These are phyloP conservation scores for Flaveria bidentis DNA, from an alignment of 129 eudicot genomes.

Conservation along the genomic window DNA sequence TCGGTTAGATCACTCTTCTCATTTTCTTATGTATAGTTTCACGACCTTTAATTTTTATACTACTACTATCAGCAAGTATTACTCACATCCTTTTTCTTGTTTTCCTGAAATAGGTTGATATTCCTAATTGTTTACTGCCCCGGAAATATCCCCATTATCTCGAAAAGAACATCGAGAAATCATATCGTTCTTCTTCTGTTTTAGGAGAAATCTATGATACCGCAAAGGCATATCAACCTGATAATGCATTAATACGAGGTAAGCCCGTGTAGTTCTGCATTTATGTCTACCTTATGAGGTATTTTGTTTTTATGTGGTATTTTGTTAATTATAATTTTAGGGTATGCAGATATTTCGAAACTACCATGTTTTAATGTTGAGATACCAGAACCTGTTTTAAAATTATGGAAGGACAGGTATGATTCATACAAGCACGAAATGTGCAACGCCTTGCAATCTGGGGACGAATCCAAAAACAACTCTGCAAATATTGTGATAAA, in stretches of 20 bases:
- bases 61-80: conserved; percentile 8
- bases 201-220: conserved; percentile 62
- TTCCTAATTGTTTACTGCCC: conserved; percentile 43
- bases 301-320: background rate
- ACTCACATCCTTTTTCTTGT: background rate
- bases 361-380: conserved; percentile 49
- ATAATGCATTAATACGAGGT: conserved; percentile 40
- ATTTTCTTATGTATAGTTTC: background rate
- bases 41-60: background rate
- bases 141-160: conserved; percentile 60
- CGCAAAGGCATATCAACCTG: conserved; percentile 23
- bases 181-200: conserved; percentile 54
- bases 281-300: background rate
- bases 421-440: conserved; percentile 48
- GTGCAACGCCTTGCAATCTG: conserved; percentile 34
- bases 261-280: conserved; percentile 15
- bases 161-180: conserved; percentile 20
- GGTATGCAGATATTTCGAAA: conserved; percentile 51
- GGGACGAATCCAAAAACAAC: conserved; percentile 34
- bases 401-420: conserved; percentile 46
- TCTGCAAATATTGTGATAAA: conserved; percentile 46
- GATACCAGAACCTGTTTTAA: conserved; percentile 39
- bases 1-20: conserved; percentile 35
- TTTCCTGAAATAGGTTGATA: conserved; percentile 49
- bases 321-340: conserved; percentile 5